Evolutionary conservation across 2,329 filamentous ascomycete genomes (phyloP), one percentile per base, ranked within the genome.

Genomic region (Colletotrichum agaves): DNA sequence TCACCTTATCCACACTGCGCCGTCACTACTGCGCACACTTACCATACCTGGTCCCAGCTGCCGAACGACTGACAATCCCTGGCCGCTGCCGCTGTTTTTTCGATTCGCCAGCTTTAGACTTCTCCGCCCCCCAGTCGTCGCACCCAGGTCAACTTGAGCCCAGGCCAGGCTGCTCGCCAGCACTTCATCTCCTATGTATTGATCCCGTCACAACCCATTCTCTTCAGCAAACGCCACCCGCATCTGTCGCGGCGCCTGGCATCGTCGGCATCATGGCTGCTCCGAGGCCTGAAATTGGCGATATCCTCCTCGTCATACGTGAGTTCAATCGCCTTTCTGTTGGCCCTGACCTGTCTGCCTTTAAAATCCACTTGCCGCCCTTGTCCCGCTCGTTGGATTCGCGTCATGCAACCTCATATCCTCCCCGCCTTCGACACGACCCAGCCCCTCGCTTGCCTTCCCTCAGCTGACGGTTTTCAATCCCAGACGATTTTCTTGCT

Each of bases 401-500:
- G 64, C 53, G 39, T 55, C 61, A 67, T 60, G 64, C 64, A 59
- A 33, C 53, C 23, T 59, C 61, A 12, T 35, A 23, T 33, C 39
- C 53, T 57, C 65, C 64, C 64, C 64, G 59, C 59, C 60, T 50
- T 61, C 23, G 21, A 64, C 61, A 19, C 41, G 17, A 43, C 52
- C 53, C 11, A 33, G 46, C 23, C 47, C 52, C 56, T 23, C 39
- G 33, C 15, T 31, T 19, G 27, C 8, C 17, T 53, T 13, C 6
- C 15, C 21, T 27, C 49, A 66, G 52, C 57, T 69, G 41, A 57
- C 39, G 15, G 33, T 3, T 52, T 47, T 44, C 63, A 49, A 8
- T 23, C 35, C 39, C 66, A 97, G 93, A 99, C 81, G 94, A 98
- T 80, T 98, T 99, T 78, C 84, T 90, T 73, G 94, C 95, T 65